Base-by-base conservation (phyloP, 352 stramenopile species). In the Pythium rhizo-oryzae region DNA sequence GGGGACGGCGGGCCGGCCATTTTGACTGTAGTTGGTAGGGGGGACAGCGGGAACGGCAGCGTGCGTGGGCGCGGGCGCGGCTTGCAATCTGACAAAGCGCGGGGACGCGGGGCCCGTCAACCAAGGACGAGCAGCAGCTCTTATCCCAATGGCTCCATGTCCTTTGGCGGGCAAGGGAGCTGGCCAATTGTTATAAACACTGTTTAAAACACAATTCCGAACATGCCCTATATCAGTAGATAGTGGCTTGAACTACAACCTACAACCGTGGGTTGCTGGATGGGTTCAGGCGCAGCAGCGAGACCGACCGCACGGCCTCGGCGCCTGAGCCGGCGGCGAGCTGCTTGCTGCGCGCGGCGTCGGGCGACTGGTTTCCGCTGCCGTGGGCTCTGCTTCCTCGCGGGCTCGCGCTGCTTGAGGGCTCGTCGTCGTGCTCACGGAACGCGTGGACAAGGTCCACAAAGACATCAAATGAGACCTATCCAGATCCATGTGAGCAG, bases 391-490 rank as follows among this genome's bases (percentile, higher is more conserved):
- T 19, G 51, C 8, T 23, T 18, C n/a, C 39, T 35, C n/a, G 28
- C 23, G 21, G 24, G 16, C 28, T 24, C 19, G n/a, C 16, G 43
- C 25, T 52, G 46, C 12, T 47, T 1, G 41, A 47, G 41, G 21
- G 46, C 46, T 30, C n/a, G 46, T 52, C 43, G 23, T 51, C 50
- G 60, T 30, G 56, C 35, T 63, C 44, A 56, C 79, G 84, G 62
- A 80, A 80, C 6, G 63, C 59, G 18, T 72, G 41, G 19, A 80
- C 78, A 24, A 92, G 69, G 28, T 89, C 79, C 6, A 70, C 69
- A 43, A 92, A 92, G 24, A 81, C 63, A 37, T 89, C 81, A 57
- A 92, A 91, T 35, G 76, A 76, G 63, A 91, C 72, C 84, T 92
- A 58, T 35, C 8, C 21, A 66, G 19, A 30, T 15, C 33, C 3